Percentiles rank a stretch among this genome's conserved stretches.
These are phyloP conservation scores for Candida endomychidarum DNA, from an alignment of 805 yeast species.

Conservation along the genomic window DNA sequence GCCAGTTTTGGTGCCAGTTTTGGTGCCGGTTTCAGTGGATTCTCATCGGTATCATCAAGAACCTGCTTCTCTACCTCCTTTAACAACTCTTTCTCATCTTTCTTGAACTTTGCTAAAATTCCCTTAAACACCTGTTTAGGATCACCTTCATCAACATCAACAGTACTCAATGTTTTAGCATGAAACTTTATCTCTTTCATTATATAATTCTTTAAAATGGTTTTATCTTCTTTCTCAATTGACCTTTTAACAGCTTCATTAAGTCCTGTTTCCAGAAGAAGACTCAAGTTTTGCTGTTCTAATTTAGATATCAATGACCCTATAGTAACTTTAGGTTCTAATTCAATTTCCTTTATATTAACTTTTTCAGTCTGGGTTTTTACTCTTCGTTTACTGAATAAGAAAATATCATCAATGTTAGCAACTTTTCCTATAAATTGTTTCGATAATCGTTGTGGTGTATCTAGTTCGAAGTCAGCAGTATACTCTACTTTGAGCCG, in stretches of 20 bases:
- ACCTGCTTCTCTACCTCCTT: neutral
- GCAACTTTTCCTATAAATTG: constrained; percentile 90
- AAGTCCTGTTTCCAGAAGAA: constrained; percentile 76
- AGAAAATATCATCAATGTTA: constrained; percentile 82
- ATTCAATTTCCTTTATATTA: neutral
- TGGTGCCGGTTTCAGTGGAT: neutral
- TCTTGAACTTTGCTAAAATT: constrained; percentile 25
- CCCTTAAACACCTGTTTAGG: constrained; percentile 39
- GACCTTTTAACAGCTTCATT: constrained; percentile 68
- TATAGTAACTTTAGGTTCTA: constrained; percentile 8
- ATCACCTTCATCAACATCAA: constrained; percentile 38
- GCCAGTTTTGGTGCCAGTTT: constrained; percentile 2
- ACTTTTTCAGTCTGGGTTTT: constrained; percentile 32
- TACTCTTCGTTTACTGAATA: constrained; percentile 49
- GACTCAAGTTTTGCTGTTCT: constrained; percentile 58
- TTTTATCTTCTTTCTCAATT: constrained; percentile 81
- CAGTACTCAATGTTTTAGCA: constrained; percentile 45
- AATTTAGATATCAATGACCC: constrained; percentile 53
- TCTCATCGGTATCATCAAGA: neutral
- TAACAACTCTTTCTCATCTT: constrained; percentile 2
- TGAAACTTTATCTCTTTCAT: constrained; percentile 55
- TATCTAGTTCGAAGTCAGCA: constrained; percentile 90
- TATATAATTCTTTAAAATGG: constrained; percentile 63
- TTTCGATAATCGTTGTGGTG: constrained; percentile 84
- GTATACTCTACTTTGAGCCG: constrained; percentile 84